Conservation (phyloP, 2,329 filamentous ascomycete species). For the Ceratocystiopsis minuta region DNA sequence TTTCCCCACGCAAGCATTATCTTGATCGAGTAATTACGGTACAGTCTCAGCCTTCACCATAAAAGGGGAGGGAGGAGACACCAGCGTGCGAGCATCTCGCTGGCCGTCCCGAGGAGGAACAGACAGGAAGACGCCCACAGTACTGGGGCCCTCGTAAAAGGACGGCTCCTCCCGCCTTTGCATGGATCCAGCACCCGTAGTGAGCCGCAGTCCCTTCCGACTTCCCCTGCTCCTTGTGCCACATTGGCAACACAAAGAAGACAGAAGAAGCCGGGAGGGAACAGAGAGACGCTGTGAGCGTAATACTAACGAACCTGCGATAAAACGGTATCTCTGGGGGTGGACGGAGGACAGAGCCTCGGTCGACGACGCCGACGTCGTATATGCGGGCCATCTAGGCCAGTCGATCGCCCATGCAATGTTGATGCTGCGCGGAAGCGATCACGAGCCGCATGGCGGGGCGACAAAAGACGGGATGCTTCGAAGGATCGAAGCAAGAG, state of each 20-base stretch:
- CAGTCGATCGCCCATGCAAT: background rate
- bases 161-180: background rate
- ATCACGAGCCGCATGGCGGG: too few species aligned
- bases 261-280: background rate
- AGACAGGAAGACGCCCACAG: too few species aligned
- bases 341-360: too few species aligned
- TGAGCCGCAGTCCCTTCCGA: constrained; percentile 40
- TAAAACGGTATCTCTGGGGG: background rate
- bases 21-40: constrained; percentile 96
- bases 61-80: background rate
- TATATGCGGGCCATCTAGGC: too few species aligned
- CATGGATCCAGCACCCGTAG: constrained; percentile 65
- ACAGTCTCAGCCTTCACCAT: constrained; percentile 63
- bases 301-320: constrained; percentile 8
- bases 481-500: too few species aligned
- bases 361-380: too few species aligned
- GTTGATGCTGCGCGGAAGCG: constrained; percentile 25
- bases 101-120: too few species aligned
- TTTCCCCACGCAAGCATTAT: constrained; percentile 98
- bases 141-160: too few species aligned
- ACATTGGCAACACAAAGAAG: background rate
- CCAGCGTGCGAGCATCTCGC: too few species aligned
- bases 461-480: too few species aligned
- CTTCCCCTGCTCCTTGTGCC: background rate
- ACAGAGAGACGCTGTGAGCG: constrained; percentile 6